Evolutionary conservation across 768 basidiomycete species (phyloP), one percentile per base, ranked within the genome.

Genomic region (Cystobasidium tubakii): DNA sequence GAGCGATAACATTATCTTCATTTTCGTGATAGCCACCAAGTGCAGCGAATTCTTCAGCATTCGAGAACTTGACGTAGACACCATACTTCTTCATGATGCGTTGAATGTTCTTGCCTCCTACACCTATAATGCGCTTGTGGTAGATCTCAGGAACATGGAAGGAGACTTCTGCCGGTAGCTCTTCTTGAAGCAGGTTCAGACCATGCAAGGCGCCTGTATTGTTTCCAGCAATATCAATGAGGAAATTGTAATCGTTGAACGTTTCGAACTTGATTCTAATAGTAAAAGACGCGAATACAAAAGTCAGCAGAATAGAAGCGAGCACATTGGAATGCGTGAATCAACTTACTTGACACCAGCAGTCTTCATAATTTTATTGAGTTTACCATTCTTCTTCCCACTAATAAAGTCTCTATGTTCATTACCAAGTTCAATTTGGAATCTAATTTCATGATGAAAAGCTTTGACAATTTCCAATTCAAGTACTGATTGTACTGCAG

Each of bases 21-120:
- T 95, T 96, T 81, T 97, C 93, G 79, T 89, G 88, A 81, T 95
- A 95, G 4, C 94, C 95, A 31, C 95, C 95, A 76, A 94, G 85
- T 15, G 89, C 87, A 43, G 92, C 92, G 81, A 94, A 96, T 81
- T 98, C 95, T 78, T 98, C 95, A 13, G 92, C 92, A 81, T 97
- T 98, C 27, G 91, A 92, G 79, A 98, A 99, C 82, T 98, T 98
- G 82, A 99, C 95, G 82, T 97, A 98, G 25, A 97, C 95, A n/a
- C 95, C 95, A 77, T 90, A 96, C 81, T 95, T 92, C 84, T 97
- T 97, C 95, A 99, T 99, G 82, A 99, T 98, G 74, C 92, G 87
- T 82, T 98, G 95, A 74, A 99, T 97, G 82, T 92, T 98, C 79
- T 93, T 88, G 33, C 95, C 95, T 39, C 92, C 94, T 42, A 97